Evolutionary conservation across 306 rosid genomes (phyloP), one percentile per base, ranked within the genome.

Genomic region (Parietaria judaica): DNA sequence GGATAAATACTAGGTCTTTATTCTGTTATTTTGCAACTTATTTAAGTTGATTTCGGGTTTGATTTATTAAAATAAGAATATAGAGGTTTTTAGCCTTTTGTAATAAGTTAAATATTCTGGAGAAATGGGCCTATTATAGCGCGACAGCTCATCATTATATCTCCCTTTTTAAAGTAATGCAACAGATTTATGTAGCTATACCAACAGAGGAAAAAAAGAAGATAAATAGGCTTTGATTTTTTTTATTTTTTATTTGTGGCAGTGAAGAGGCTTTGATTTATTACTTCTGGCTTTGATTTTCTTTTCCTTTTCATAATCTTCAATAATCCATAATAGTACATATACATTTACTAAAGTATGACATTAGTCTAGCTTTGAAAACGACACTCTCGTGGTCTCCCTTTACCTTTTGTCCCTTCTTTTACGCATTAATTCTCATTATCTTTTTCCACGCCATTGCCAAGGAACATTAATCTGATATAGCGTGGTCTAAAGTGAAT

Each of bases 81-180:
- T 56, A 50, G 68, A 72, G 39, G 69, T 63, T 67, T 67, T 76
- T 72, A 74, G 74, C 77, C 31, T 74, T 74, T 60, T 81, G 60
- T 8, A 54, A 16, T 1, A 51, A 59, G 70, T 65, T 62, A 64
- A 70, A 65, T 63, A 67, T 71, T 69, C 71, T 51, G 54, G 60
- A 61, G 67, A 65, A 58, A 61, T 67, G 11, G 39, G 4, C 45
- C 47, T 2, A 36, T n/a, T 36, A 59, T 53, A 12, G 39, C 52
- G 74, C 63, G 51, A 4, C 66, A 74, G 58, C 66, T 61, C 58
- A 14, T 68, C 51, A 74, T 68, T 73, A 44, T 52, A 66, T 45
- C 38, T 12, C 36, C 16, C 56, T 54, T 69, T 61, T 34, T 4
- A 7, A 53, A n/a, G n/a, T 55, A 13, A 10, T 56, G 3, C 8